These are phyloP conservation scores for Gamsiella multidivaricata DNA, from an alignment of 192 early-diverging fungal genomes.

Conservation along the genomic window DNA sequence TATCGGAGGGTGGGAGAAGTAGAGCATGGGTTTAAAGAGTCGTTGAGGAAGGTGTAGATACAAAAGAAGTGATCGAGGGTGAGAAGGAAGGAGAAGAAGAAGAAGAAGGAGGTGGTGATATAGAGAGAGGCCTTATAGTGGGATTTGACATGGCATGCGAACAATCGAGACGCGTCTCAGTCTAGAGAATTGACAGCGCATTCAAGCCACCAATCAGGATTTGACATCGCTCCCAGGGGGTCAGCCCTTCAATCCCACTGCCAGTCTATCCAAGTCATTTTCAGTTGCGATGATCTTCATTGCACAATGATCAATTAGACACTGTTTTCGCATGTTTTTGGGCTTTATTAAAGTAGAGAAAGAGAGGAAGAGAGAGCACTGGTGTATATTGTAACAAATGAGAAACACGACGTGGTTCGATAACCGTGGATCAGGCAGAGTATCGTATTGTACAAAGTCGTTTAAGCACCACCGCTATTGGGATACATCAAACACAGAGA, in stretches of 20 bases:
- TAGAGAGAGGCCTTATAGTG: neutral
- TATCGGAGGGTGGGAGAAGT: constrained; percentile 18
- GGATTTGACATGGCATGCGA: too few relatives aligned
- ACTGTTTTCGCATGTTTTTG: neutral
- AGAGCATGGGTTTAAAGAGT: constrained; percentile 10
- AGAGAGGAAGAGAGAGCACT: neutral
- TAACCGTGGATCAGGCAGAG: neutral
- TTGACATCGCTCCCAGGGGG: constrained; percentile 2
- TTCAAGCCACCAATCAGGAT: constrained; percentile 10
- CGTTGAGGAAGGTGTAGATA: neutral
- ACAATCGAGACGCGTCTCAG: neutral
- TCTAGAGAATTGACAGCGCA: constrained; percentile 15
- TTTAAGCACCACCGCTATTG: constrained; percentile 52
- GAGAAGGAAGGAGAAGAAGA: neutral
- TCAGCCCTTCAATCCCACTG: neutral
- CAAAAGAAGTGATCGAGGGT: neutral
- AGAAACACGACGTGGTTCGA: neutral
- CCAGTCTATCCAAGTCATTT: neutral
- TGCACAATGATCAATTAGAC: too few relatives aligned
- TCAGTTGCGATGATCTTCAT: too few relatives aligned
- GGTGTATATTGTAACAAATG: constrained; percentile 12
- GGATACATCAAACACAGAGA: neutral
- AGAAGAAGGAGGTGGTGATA: neutral
- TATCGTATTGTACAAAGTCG: constrained; percentile 14
- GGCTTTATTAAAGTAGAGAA: constrained; percentile 18